These are phyloP conservation scores for Yarrowia osloensis DNA, from an alignment of 805 yeast species.

Conservation along the genomic window DNA sequence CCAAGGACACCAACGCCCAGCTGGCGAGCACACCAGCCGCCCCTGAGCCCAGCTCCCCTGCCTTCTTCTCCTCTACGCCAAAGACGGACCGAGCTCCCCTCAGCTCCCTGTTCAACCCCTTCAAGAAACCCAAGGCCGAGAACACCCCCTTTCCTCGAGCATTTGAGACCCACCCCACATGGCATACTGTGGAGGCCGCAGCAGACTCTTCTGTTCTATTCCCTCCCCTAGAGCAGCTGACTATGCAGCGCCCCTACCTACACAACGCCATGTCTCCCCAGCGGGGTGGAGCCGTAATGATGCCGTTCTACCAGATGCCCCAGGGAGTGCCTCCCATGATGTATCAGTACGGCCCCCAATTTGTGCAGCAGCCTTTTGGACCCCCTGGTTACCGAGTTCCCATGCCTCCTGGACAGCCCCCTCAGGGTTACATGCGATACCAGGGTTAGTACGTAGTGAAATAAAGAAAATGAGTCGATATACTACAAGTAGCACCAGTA, in stretches of 20 bases:
- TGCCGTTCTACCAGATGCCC: slow-evolving; percentile 29
- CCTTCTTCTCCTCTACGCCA: slow-evolving; percentile 7
- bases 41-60: slow-evolving; percentile 7
- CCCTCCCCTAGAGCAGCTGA: slow-evolving; percentile 21
- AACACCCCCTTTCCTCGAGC: slow-evolving; percentile 25
- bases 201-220: slow-evolving; percentile 22
- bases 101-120: slow-evolving; percentile 14
- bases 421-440: slow-evolving; percentile 28
- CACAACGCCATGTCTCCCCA: slow-evolving; percentile 30
- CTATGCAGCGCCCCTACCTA: slow-evolving; percentile 26
- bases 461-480: slow-evolving; percentile 2
- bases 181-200: slow-evolving; percentile 25
- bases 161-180: slow-evolving; percentile 27
- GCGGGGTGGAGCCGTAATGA: slow-evolving; percentile 28
- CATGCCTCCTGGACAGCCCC: slow-evolving; percentile 26
- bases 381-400: slow-evolving; percentile 26
- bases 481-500: no score
- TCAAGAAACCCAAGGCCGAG: slow-evolving; percentile 27
- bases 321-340: slow-evolving; percentile 28
- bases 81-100: slow-evolving; percentile 1
- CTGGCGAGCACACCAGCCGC: background rate
- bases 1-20: slow-evolving; percentile 21
- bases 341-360: slow-evolving; percentile 29
- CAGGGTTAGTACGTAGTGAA: slow-evolving; percentile 27
- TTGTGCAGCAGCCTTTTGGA: slow-evolving; percentile 25